Conservation (phyloP, 2,329 filamentous ascomycete genomes). For the Ilyonectria robusta region DNA sequence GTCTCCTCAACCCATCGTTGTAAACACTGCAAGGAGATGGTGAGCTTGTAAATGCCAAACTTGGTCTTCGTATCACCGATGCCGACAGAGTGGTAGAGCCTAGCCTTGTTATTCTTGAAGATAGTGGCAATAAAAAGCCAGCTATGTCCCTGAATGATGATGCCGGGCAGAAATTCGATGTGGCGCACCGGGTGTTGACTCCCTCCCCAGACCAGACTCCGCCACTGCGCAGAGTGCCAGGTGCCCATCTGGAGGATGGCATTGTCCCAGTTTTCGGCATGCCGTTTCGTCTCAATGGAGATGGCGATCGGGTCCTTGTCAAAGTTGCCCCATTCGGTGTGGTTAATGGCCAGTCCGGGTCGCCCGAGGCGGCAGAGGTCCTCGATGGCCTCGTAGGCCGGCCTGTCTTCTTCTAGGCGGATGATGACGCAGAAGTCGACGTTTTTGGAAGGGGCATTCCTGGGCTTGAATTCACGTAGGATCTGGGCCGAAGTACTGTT, state of each 20-base stretch:
- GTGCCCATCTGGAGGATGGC: slow-evolving; percentile 33
- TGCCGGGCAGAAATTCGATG: slow-evolving; percentile 24
- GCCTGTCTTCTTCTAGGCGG: neutral
- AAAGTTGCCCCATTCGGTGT: slow-evolving; percentile 31
- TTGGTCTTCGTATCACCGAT: neutral
- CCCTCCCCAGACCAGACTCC: slow-evolving; percentile 24
- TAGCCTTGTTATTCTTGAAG: neutral
- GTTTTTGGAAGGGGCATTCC: slow-evolving; percentile 15
- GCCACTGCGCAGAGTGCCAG: slow-evolving; percentile 36
- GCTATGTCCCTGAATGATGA: slow-evolving; percentile 26
- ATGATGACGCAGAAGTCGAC: slow-evolving; percentile 34
- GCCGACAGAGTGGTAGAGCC: slow-evolving; percentile 1
- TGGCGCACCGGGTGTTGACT: neutral
- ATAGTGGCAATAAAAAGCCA: slow-evolving; percentile 35
- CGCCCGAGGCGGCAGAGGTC: neutral
- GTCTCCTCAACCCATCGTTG: slow-evolving; percentile 14
- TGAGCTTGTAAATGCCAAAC: slow-evolving; percentile 18
- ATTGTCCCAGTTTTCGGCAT: slow-evolving; percentile 19
- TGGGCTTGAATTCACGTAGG: slow-evolving; percentile 4
- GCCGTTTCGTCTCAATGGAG: slow-evolving; percentile 36
- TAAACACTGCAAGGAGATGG: slow-evolving; percentile 24
- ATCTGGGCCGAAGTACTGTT: slow-evolving; percentile 2
- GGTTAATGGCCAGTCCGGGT: slow-evolving; percentile 33
- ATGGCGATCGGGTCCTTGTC: slow-evolving; percentile 34
- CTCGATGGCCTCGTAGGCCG: slow-evolving; percentile 11